Evolutionary conservation across 768 basidiomycete genomes (phyloP).

Genomic region (Dacryopinax spathularia): DNA sequence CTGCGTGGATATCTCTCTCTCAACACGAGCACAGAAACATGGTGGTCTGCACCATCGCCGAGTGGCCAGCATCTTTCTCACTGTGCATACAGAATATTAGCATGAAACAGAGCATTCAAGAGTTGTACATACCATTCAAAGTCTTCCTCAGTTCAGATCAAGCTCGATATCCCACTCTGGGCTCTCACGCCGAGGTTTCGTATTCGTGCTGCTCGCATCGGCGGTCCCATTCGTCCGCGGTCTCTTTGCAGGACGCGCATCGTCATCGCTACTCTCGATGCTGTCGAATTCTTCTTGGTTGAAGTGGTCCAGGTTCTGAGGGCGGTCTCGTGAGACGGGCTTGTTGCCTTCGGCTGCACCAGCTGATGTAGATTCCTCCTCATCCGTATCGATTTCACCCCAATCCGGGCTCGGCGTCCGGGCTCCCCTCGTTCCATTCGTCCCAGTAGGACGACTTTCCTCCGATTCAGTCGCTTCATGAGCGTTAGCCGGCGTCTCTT

Average conservation of each 20-base stretch:
- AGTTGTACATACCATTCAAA: too few relatives aligned
- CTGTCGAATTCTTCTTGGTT: conserved; percentile 8
- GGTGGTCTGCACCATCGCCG: too few relatives aligned
- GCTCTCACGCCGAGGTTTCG: conserved; percentile 32
- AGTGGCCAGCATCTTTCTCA: too few relatives aligned
- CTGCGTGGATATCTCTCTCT: too few relatives aligned
- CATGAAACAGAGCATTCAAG: too few relatives aligned
- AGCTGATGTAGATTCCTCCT: background rate
- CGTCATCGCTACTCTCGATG: background rate
- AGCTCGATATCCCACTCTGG: conserved; percentile 65
- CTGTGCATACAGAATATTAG: too few relatives aligned
- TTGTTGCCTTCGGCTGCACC: too few relatives aligned
- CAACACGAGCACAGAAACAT: too few relatives aligned
- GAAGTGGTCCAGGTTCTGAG: too few relatives aligned
- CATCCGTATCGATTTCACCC: background rate
- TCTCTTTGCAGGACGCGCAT: background rate
- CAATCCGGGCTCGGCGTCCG: background rate
- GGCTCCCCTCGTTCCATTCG: background rate
- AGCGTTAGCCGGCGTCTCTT: conserved; percentile 7
- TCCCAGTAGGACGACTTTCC: background rate
- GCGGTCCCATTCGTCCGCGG: background rate
- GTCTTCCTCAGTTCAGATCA: conserved; percentile 26
- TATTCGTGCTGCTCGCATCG: background rate
- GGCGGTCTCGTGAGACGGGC: too few relatives aligned
- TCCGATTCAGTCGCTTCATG: too few relatives aligned